Percentiles rank a stretch among this genome's conserved stretches.
These are phyloP conservation scores for Neurospora sp. DNA, from an alignment of 495 filamentous ascomycete species.

Conservation along the genomic window DNA sequence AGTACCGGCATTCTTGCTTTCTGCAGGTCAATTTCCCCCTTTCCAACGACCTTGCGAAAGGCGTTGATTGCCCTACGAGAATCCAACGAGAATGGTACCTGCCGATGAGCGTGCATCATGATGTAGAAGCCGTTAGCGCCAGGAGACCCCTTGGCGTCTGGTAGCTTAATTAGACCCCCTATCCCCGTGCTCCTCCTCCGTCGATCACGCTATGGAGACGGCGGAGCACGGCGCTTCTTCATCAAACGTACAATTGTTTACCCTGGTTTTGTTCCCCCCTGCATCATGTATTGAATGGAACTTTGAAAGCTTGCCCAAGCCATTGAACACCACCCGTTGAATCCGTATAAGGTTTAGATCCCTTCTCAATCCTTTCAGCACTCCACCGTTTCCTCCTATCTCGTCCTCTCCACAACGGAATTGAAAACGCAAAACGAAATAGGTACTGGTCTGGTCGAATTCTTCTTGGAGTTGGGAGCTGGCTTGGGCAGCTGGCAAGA, in stretches of 20 bases:
- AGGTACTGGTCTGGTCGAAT: background rate
- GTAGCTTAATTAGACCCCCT: slow-evolving; percentile 1
- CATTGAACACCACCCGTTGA: background rate
- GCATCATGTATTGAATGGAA: background rate
- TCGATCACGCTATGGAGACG: background rate
- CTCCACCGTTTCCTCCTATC: background rate
- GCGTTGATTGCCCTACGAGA: background rate
- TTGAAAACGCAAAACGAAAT: background rate
- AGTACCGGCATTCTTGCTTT: background rate
- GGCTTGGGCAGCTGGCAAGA: background rate
- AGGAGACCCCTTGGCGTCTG: background rate
- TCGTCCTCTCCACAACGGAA: background rate
- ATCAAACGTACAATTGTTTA: background rate
- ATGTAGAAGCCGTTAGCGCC: background rate
- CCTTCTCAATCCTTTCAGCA: background rate
- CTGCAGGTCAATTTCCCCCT: background rate
- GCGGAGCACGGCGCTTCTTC: background rate
- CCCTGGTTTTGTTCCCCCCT: background rate
- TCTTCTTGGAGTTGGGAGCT: background rate
- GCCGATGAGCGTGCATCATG: background rate
- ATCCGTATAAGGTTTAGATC: background rate
- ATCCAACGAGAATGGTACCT: background rate
- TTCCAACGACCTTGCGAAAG: background rate
- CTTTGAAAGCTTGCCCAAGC: background rate
- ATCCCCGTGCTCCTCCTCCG: background rate